Evolutionary conservation across 352 stramenopile genomes (phyloP), one percentile per base, ranked within the genome.

Genomic region (Phytophthora idaei): DNA sequence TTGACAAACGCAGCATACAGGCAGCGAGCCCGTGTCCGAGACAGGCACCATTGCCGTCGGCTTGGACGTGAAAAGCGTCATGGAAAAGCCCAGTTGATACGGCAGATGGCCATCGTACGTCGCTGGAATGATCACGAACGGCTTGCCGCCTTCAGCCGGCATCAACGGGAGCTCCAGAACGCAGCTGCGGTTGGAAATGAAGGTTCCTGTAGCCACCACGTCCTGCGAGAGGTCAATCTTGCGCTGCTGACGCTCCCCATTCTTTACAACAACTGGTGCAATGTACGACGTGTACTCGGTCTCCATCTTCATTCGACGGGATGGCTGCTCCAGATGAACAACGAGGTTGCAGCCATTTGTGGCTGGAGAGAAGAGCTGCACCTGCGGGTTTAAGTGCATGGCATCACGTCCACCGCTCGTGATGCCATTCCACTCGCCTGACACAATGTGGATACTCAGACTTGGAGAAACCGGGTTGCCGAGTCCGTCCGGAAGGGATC

Each of bases 351-450:
- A 92, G 36, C 68, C 81, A 47, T 72, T 69, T 9, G 85, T 59
- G 3, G 79, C 73, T 15, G 85, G 85, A 46, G 80, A 88, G 42
- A 91, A 90, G 5, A 95, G 51, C 50, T 95, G 87, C 53, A 92
- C 90, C 64, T 95, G 87, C n/a, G 87, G 87, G 54, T 95, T 95
- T 46, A 95, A 54, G 57, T 95, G 87, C 80, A 95, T 90, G 6
- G 85, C 87, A 42, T 93, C 85, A 27, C 87, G 79, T 5, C 85
- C 87, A 45, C 87, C 87, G 25, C 80, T 88, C 3, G 85, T 95
- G 51, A 92, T 86, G 12, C 85, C 87, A 59, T 90, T 93, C 87
- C 87, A 95, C 63, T 91, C 85, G 12, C 85, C 84, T 15, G 73
- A 77, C 39, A 95, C 63, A 11, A 95, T 82, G 56, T 95, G 85